Base-by-base conservation (phyloP, 1,139 yeast species). In the Yamadazyma jaroonii region DNA sequence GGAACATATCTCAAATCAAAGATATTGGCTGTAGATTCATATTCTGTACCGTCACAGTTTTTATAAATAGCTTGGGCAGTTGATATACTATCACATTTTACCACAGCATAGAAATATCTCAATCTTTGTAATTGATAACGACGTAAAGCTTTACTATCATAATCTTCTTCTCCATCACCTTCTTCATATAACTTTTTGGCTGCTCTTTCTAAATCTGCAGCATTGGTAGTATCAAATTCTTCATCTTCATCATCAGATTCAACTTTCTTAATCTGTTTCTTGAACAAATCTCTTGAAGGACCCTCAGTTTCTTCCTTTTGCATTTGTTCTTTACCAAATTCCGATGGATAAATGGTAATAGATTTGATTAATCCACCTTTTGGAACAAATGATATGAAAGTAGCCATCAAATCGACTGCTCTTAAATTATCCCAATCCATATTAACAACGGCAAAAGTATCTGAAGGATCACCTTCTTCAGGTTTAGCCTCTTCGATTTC, bases 401-500 rank as follows among this genome's bases (percentile, higher is more conserved):
- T 84, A 5, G 95, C 95, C 86, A 87, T 79, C 47, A 94, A 57
- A 58, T 92, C 98, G 9, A 79, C 80, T 0, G 97, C 86, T 37
- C 80, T 75, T 14, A 94, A 72, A 54, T 92, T 86, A 51, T 94
- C 99, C 98, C 98, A 94, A 57, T 94, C 98, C 76, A 94, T 72
- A 54, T 94, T 94, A 24, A 94, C 98, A 2, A 84, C 96, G 0
- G 98, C 98, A 56, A 94, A 72, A 5, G 86, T 67, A 26, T 67
- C 65, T 0, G 95, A 74, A 22, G 96, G 96, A 2, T 90, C 97
- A 31, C 96, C 95, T 42, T 80, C 82, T 36, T 86, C 92, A 9
- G 94, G 85, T 40, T 77, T 74, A 7, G 61, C 57, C 25, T 66
- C 68, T 47, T 81, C 90, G 3, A 69, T 48, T 44, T 80, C 87